Evolutionary conservation across 2,329 filamentous ascomycete genomes (phyloP).

Genomic region (Alternaria sp.): DNA sequence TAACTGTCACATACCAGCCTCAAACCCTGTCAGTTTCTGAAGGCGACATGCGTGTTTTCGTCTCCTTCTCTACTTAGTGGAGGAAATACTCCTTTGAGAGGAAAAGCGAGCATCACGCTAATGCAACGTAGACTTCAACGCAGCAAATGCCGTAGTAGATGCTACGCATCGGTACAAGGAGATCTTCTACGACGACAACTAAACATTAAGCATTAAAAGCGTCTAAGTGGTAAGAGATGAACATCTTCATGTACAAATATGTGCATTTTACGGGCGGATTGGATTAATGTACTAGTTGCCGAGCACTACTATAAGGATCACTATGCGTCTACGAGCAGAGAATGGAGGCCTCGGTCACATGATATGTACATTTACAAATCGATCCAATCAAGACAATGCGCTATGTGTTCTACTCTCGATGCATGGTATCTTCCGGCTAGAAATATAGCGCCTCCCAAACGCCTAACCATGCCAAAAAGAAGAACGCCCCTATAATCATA

Average conservation of each 20-base stretch:
- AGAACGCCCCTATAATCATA: not conserved
- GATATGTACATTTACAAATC: not conserved
- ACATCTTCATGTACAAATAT: not conserved
- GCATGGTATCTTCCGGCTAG: conserved; percentile 3
- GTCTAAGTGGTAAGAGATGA: not conserved
- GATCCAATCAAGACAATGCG: not conserved
- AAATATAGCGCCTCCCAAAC: not conserved
- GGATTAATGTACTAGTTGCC: not conserved
- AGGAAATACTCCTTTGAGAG: not conserved
- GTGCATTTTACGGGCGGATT: not conserved
- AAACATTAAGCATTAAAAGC: not conserved
- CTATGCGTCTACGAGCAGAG: not conserved
- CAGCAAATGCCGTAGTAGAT: conserved; percentile 83
- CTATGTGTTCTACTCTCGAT: not conserved
- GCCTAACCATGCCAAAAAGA: not conserved
- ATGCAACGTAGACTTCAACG: conserved; percentile 70
- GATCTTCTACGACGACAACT: conserved; percentile 74
- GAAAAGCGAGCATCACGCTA: not conserved
- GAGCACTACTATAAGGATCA: not conserved
- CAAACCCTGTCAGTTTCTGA: too few relatives aligned
- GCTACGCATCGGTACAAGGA: conserved; percentile 81
- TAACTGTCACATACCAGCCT: too few relatives aligned
- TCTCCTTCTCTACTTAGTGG: not conserved
- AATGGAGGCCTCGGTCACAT: not conserved
- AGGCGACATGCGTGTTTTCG: too few relatives aligned